Conservation (phyloP, 2,329 filamentous ascomycete genomes). For the Aquanectria penicillioides region DNA sequence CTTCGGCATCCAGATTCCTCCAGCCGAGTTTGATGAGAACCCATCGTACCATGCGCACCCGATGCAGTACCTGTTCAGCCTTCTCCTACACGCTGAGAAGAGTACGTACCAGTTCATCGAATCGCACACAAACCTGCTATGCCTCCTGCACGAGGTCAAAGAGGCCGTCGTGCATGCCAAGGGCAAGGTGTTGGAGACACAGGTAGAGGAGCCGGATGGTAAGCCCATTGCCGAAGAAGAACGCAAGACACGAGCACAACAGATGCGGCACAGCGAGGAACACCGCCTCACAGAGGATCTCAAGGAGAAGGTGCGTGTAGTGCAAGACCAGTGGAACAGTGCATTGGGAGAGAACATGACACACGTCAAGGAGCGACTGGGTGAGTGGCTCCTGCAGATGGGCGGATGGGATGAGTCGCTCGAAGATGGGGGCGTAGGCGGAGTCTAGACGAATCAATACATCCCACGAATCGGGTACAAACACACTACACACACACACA, state of each 20-base stretch:
- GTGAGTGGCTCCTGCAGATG: constrained; percentile 75
- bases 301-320: constrained; percentile 90
- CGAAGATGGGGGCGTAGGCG: constrained; percentile 65
- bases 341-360: constrained; percentile 83
- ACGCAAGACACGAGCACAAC: constrained; percentile 56
- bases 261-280: constrained; percentile 74
- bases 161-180: constrained; percentile 78
- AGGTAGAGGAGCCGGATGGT: constrained; percentile 58
- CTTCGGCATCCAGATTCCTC: constrained; percentile 82
- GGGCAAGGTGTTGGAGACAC: constrained; percentile 72
- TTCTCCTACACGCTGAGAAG: constrained; percentile 89
- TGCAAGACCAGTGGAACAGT: constrained; percentile 91
- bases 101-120: constrained; percentile 98
- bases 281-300: constrained; percentile 80
- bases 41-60: constrained; percentile 83
- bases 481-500: no score
- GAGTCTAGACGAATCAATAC: constrained; percentile 47
- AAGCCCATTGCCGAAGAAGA: constrained; percentile 45
- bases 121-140: constrained; percentile 89
- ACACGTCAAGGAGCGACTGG: constrained; percentile 78
- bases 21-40: constrained; percentile 85
- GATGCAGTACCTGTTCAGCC: constrained; percentile 87
- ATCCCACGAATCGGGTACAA: no score
- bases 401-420: constrained; percentile 90
- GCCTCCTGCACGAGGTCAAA: constrained; percentile 89